These are phyloP conservation scores for Colletotrichum sp. DNA, from an alignment of 2,329 filamentous ascomycete genomes.

Conservation along the genomic window DNA sequence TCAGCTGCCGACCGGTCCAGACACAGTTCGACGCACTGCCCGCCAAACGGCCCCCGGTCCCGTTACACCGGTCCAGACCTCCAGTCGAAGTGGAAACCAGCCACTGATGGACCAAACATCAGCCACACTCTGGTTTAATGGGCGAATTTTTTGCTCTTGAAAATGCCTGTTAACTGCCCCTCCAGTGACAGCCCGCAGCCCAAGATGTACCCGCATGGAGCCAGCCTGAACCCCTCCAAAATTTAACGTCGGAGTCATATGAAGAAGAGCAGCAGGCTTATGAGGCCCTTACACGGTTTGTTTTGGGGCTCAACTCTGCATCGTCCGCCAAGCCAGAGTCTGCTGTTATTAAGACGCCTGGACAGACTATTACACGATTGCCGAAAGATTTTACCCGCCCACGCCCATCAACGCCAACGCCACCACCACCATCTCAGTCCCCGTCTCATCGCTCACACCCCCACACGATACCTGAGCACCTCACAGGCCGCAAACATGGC, in stretches of 20 bases:
- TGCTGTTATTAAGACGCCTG: background rate
- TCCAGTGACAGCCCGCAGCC: background rate
- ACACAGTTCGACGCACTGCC: background rate
- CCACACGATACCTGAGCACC: conserved; percentile 1
- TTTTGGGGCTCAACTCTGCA: background rate
- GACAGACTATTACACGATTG: background rate
- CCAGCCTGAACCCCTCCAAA: background rate
- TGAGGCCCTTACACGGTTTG: conserved; percentile 9
- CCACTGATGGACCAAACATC: background rate
- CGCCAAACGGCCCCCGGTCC: background rate
- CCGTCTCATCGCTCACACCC: background rate
- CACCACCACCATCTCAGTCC: background rate
- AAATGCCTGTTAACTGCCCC: background rate
- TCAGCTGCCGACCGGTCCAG: conserved; percentile 1
- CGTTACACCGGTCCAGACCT: conserved; percentile 2
- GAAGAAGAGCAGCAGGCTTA: background rate
- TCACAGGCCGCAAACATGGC: conserved; percentile 17
- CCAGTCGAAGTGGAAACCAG: background rate
- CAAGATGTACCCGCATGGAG: conserved; percentile 11
- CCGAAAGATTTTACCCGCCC: background rate
- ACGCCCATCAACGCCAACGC: background rate
- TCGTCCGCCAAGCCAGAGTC: background rate
- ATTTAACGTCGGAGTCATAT: background rate
- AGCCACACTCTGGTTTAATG: background rate
- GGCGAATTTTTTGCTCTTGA: background rate